Conservation (phyloP, 768 basidiomycete genomes). For the Russula earlei region DNA sequence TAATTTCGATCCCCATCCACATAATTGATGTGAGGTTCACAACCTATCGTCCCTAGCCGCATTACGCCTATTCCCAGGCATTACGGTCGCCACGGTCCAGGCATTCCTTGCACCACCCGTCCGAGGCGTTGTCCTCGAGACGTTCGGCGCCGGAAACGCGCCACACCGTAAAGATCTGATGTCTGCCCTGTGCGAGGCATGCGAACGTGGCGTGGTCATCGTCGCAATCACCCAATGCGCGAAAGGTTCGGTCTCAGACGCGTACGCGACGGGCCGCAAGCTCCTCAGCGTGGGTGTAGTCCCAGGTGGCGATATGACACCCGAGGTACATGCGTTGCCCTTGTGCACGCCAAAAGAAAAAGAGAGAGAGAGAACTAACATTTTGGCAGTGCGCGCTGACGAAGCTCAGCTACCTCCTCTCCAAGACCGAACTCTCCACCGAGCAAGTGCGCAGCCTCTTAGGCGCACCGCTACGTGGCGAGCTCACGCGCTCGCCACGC, state of each 20-base stretch:
- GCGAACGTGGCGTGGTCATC: slow-evolving; percentile 73
- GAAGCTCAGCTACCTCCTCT: slow-evolving; percentile 84
- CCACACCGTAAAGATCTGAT: slow-evolving; percentile 73
- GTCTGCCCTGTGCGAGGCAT: slow-evolving; percentile 69
- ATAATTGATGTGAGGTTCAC: neutral
- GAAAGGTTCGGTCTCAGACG: slow-evolving; percentile 77
- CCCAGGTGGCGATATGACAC: slow-evolving; percentile 88
- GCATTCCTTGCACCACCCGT: slow-evolving; percentile 70
- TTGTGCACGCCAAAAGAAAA: neutral
- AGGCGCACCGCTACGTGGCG: slow-evolving; percentile 74
- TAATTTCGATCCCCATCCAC: neutral
- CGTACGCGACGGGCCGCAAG: slow-evolving; percentile 70
- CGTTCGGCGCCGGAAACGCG: slow-evolving; percentile 90
- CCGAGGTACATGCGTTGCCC: slow-evolving; percentile 51
- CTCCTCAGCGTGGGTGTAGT: slow-evolving; percentile 69
- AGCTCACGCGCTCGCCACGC: slow-evolving; percentile 51
- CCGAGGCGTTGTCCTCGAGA: slow-evolving; percentile 79
- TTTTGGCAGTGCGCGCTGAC: slow-evolving; percentile 67
- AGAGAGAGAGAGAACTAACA: neutral
- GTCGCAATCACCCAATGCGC: slow-evolving; percentile 89
- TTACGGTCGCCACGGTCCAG: slow-evolving; percentile 60
- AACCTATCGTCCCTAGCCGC: slow-evolving; percentile 42
- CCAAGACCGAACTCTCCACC: slow-evolving; percentile 66
- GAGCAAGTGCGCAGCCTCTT: slow-evolving; percentile 68
- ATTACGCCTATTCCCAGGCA: slow-evolving; percentile 81